Evolutionary conservation across 345 rosid species (phyloP), one percentile per base, ranked within the genome.

Genomic region (Dipteronia sinensis): DNA sequence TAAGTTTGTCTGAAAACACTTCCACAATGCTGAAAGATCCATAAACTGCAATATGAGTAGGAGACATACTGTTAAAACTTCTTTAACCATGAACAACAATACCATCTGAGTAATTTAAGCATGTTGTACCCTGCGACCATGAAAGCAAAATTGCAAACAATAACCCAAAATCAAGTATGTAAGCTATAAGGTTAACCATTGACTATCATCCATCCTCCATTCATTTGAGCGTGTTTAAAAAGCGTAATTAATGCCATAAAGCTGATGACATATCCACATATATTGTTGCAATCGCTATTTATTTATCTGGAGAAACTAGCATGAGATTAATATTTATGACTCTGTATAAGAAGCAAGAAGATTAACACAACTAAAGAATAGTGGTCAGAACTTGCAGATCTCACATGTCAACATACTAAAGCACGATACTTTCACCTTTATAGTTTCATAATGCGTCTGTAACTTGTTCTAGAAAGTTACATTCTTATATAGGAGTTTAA

Each of bases 11-110:
- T n/a, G 86, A 29, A 74, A 86, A 80, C 17, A 72, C 75, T 69
- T 88, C 89, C 11, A 72, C 85, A 76, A 86, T 65, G 67, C 77
- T 85, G 77, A 86, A 85, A 51, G 89, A 78, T 83, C 91, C 89
- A 80, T 83, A 88, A 56, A 82, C 88, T 88, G 86, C 81, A 88
- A 73, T 7, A 31, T 62, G n/a, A 65, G 31, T 75, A 71, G 53
- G 40, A 72, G 10, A 73, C 25, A n/a, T 17, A 1, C 11, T 17
- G 25, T 69, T 65, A 70, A 67, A 76, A 31, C 55, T 47, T 44
- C 23, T 58, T 58, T 22, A 61, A 67, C 44, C 27, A 29, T n/a
- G 22, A 59, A 70, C 11, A 42, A 31, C 31, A 47, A 76, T 38
- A n/a, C 15, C 53, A 77, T 67, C 31, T 16, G 34, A 16, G 58